Percentiles rank a stretch among this genome's conserved stretches.
These are phyloP conservation scores for Acanthamoeba sp. DNA, from an alignment of 208 protist genomes.

Conservation along the genomic window DNA sequence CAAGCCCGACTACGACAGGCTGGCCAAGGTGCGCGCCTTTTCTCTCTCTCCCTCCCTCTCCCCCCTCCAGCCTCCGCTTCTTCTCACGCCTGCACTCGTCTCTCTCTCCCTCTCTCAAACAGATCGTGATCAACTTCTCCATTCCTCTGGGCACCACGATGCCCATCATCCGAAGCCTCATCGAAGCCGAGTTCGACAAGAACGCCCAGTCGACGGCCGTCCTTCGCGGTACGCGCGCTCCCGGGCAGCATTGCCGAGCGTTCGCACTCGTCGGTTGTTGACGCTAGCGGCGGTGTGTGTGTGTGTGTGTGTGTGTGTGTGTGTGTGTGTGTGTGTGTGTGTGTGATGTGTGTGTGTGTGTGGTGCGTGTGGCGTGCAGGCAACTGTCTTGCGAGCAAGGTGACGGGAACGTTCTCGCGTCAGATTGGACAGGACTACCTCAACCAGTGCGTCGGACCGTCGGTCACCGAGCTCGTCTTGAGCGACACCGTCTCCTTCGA, in stretches of 20 bases:
- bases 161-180: constrained; percentile 23
- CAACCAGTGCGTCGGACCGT: background rate
- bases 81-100: background rate
- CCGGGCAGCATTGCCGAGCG: background rate
- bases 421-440: constrained; percentile 60
- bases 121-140: constrained; percentile 38
- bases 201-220: constrained; percentile 6
- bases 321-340: background rate
- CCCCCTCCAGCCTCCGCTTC: too few relatives aligned
- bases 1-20: constrained; percentile 38
- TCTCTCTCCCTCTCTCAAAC: background rate
- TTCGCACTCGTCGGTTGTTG: background rate
- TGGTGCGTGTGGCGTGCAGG: background rate
- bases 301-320: background rate
- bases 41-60: background rate
- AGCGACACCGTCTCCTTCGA: constrained; percentile 55
- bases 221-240: background rate
- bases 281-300: background rate
- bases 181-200: constrained; percentile 61
- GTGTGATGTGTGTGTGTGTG: background rate
- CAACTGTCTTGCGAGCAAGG: constrained; percentile 59
- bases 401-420: constrained; percentile 47
- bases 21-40: background rate
- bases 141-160: constrained; percentile 67
- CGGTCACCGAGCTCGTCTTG: constrained; percentile 13